Evolutionary conservation across 2,329 filamentous ascomycete species (phyloP).

Genomic region (Coniochaeta sp.): DNA sequence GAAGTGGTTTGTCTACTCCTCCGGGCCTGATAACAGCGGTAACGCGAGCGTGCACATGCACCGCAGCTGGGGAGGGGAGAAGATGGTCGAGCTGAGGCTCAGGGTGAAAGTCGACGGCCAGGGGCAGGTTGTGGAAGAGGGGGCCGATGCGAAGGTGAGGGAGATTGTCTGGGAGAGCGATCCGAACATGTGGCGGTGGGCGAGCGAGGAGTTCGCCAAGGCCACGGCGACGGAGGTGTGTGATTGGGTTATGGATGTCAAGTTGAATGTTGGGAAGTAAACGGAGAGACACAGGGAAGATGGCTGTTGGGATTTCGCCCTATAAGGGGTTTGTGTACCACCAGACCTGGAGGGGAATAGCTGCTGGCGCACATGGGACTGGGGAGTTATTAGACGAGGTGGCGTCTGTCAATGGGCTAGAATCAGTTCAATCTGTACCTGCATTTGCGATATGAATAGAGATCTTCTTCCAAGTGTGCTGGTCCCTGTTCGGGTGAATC

Average conservation of each 20-base stretch:
- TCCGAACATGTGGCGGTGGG: not conserved
- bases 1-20: slow-evolving; percentile 6
- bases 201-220: slow-evolving; percentile 3
- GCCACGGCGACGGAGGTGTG: not conserved
- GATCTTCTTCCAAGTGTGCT: no score
- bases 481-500: no score
- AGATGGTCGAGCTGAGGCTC: slow-evolving; percentile 1
- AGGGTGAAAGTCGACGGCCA: not conserved
- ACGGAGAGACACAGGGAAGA: not conserved
- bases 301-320: not conserved
- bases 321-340: not conserved
- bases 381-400: not conserved
- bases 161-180: slow-evolving; percentile 4
- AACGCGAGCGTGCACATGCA: slow-evolving; percentile 1
- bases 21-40: not conserved
- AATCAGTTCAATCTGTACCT: not conserved
- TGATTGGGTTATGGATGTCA: slow-evolving; percentile 4
- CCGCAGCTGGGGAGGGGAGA: slow-evolving; percentile 4
- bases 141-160: not conserved
- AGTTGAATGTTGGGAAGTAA: slow-evolving; percentile 5
- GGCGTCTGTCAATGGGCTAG: not conserved
- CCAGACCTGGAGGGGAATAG: not conserved
- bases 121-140: not conserved
- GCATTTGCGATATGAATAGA: not conserved
- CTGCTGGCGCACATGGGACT: not conserved